Evolutionary conservation across 306 rosid genomes (phyloP).

Genomic region (Quercus rubra): DNA sequence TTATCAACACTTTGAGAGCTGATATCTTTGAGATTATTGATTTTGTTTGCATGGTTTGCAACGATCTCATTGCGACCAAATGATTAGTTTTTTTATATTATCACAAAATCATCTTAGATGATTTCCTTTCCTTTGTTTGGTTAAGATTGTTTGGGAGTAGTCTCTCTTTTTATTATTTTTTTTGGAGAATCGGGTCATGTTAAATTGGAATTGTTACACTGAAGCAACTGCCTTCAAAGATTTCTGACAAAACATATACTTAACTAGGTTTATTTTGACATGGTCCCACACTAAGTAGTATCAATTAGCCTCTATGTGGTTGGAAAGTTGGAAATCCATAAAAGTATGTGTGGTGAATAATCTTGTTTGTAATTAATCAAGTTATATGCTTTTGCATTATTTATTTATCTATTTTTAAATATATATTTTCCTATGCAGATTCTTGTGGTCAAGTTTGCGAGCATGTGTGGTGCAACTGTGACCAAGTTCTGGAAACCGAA

Average conservation of each 20-base stretch:
- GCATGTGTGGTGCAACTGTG: constrained; percentile 53
- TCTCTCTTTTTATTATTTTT: not conserved
- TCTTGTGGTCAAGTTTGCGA: constrained; percentile 56
- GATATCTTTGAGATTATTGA: not conserved
- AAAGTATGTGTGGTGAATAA: not conserved
- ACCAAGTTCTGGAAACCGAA: constrained; percentile 68
- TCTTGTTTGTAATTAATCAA: not conserved
- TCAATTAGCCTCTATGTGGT: not conserved
- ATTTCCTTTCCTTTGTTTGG: not conserved
- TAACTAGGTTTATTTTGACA: not conserved
- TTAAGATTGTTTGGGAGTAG: not conserved
- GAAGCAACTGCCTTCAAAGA: not conserved
- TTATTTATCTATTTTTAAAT: not conserved
- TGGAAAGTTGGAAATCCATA: not conserved
- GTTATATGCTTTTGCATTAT: not conserved
- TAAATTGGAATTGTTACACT: not conserved
- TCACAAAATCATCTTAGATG: not conserved
- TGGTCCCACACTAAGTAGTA: no score
- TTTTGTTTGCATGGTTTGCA: not conserved
- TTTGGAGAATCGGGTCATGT: not conserved
- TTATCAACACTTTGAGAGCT: not conserved
- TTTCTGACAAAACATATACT: not conserved
- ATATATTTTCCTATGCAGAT: constrained; percentile 35
- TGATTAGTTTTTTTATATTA: not conserved
- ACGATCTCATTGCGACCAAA: not conserved